A percentile compares a stretch with the other conserved stretches of the same genome.
Evolutionary conservation across 2,329 filamentous ascomycete species (phyloP).

Genomic region (Mariannaea sp.): DNA sequence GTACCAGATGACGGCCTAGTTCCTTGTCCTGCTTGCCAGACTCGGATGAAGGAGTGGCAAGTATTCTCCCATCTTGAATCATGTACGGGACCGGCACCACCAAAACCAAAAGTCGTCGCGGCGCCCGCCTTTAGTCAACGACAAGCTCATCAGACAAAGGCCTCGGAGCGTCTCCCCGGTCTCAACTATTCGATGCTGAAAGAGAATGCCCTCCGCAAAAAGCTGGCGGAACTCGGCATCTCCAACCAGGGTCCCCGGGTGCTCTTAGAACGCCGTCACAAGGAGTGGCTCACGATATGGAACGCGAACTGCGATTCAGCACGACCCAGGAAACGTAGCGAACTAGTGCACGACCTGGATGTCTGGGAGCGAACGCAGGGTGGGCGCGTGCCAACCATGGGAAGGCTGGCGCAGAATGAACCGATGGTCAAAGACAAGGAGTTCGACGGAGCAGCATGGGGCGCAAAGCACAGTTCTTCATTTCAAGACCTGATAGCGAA

Average conservation of each 20-base stretch:
- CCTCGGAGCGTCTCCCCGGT: constrained; percentile 71
- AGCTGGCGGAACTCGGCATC: constrained; percentile 80
- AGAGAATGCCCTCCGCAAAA: constrained; percentile 77
- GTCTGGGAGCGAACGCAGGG: constrained; percentile 87
- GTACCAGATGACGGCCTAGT: constrained; percentile 69
- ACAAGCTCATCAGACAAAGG: constrained; percentile 42
- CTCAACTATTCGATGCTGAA: constrained; percentile 89
- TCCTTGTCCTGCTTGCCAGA: constrained; percentile 80
- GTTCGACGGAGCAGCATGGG: constrained; percentile 82
- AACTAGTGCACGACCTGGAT: constrained; percentile 79
- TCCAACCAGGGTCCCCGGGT: constrained; percentile 69
- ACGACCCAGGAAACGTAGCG: constrained; percentile 68
- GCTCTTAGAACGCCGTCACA: constrained; percentile 79
- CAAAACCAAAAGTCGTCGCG: constrained; percentile 15
- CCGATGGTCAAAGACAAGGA: constrained; percentile 78
- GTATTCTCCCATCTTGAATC: constrained; percentile 84
- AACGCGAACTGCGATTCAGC: constrained; percentile 95
- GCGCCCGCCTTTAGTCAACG: constrained; percentile 26
- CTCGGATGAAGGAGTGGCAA: constrained; percentile 76
- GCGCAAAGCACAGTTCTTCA: constrained; percentile 70
- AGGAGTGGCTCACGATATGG: constrained; percentile 93
- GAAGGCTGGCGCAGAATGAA: constrained; percentile 45
- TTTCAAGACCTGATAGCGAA: constrained; percentile 81
- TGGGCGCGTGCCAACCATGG: constrained; percentile 54
- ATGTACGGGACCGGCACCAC: constrained; percentile 50